Conservation (phyloP, 1,284 basidiomycete genomes). For the Phaffia rhodozyma region DNA sequence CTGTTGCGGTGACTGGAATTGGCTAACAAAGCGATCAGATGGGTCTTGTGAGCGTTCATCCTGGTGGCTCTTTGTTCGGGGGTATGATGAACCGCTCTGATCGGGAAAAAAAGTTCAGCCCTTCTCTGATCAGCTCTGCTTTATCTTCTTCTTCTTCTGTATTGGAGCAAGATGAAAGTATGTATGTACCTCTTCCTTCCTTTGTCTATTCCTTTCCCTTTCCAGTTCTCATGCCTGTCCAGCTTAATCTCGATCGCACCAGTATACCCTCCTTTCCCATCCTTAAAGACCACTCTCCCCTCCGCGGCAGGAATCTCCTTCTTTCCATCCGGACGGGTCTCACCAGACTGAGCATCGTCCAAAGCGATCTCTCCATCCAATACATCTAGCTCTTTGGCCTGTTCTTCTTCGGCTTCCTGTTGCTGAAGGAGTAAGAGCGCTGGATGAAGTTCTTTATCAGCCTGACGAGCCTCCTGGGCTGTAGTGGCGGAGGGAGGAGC, state of each 20-base stretch:
- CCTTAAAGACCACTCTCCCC: slow-evolving; percentile 15
- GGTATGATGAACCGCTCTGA: slow-evolving; percentile 20
- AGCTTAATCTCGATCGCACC: slow-evolving; percentile 8
- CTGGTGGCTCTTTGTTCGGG: slow-evolving; percentile 54
- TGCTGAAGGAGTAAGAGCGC: slow-evolving; percentile 22
- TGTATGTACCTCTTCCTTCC: slow-evolving; percentile 1
- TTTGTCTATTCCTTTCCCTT: background rate
- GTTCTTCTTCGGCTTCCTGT: slow-evolving; percentile 18
- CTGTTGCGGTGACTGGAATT: slow-evolving; percentile 66
- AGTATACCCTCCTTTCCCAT: slow-evolving; percentile 12
- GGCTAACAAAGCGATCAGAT: slow-evolving; percentile 64
- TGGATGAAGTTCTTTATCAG: slow-evolving; percentile 20
- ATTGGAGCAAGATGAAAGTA: background rate
- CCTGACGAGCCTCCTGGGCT: slow-evolving; percentile 15
- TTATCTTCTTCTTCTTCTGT: background rate
- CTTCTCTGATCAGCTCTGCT: background rate
- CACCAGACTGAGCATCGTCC: slow-evolving; percentile 20
- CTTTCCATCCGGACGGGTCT: slow-evolving; percentile 13
- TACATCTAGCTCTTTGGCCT: slow-evolving; percentile 10
- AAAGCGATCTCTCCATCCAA: slow-evolving; percentile 19
- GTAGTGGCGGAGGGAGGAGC: slow-evolving; percentile 23
- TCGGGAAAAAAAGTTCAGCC: background rate
- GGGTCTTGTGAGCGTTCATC: slow-evolving; percentile 72
- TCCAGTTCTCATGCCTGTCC: background rate
- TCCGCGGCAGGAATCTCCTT: slow-evolving; percentile 8